Percentiles rank a stretch among this genome's conserved stretches.
Evolutionary conservation across 2,329 filamentous ascomycete genomes (phyloP).

Genomic region (Hypoxylon sp.): DNA sequence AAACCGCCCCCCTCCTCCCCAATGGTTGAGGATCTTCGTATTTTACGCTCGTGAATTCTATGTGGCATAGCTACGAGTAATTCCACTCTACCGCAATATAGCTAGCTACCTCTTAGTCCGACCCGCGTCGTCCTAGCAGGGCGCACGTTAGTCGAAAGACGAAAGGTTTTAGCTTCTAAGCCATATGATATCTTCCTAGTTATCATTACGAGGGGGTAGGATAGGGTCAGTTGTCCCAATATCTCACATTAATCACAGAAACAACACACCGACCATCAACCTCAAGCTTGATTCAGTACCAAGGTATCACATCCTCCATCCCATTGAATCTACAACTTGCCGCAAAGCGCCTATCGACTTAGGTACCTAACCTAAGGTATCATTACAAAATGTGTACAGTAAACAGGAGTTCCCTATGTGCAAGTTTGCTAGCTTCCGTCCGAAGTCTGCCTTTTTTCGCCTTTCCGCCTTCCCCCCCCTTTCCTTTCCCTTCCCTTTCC

Average conservation of each 20-base stretch:
- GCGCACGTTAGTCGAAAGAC: too few relatives aligned
- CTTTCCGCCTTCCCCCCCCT: neutral
- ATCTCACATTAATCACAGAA: neutral
- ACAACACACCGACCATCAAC: neutral
- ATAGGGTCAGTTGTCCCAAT: too few relatives aligned
- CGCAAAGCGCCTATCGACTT: conserved; percentile 18
- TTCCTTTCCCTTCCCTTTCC: conserved; percentile 1
- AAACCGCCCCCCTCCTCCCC: too few relatives aligned
- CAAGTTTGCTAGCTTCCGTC: neutral
- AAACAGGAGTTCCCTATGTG: conserved; percentile 22
- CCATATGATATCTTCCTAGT: too few relatives aligned
- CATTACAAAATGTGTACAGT: conserved; percentile 41
- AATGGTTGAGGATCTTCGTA: too few relatives aligned
- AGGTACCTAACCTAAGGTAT: conserved; percentile 18
- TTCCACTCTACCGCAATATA: too few relatives aligned
- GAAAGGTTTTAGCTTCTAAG: too few relatives aligned
- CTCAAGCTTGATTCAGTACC: neutral
- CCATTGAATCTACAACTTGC: conserved; percentile 36
- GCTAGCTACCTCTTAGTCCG: too few relatives aligned
- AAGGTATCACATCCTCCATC: conserved; percentile 17
- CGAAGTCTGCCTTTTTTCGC: neutral
- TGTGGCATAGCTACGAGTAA: too few relatives aligned
- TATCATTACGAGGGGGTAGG: too few relatives aligned
- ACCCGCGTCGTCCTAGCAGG: too few relatives aligned
- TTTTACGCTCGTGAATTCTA: too few relatives aligned